Base-by-base conservation (phyloP, 345 rosid species). In the Jatropha curcas region DNA sequence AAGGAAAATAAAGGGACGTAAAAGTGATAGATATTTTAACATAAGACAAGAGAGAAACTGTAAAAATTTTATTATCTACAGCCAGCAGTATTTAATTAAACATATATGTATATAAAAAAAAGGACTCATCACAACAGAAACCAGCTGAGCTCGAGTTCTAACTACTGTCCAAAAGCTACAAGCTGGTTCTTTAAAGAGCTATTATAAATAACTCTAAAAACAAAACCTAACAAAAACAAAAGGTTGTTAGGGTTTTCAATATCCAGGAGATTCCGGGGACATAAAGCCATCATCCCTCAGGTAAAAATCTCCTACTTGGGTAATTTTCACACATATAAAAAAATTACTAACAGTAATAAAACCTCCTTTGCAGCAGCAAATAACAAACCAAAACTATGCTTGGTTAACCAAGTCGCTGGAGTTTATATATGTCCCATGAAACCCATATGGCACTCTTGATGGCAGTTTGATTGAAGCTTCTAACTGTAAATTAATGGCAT, bases 361-460 rank as follows among this genome's bases (percentile, higher is more conserved):
- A 11, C 50, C 8, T 3, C 16, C 2, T n/a, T 35, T 19, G 46
- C 11, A n/a, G 45, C n/a, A 11, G 46, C 19, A 24, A 53, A 37
- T 14, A 11, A 45, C n/a, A 24, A 55, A 35, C 37, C 22, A 6
- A 48, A 7, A 45, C 67, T 73, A 90, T 35, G 89, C 90, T 79
- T 94, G 98, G 75, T 74, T 88, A 64, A 73, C 80, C 89, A 94
- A 72, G 53, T 86, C 91, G 60, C 80, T 79, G 10, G 91, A 79
- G 41, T 86, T 86, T 10, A 94, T 84, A 69, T 92, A 94, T 28
- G 98, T 92, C 43, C 98, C 98, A 68, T 94, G 99, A 68, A 94
- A 92, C 9, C 99, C 99, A 61, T 94, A 94, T 0, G 99, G 99
- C 5, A 94, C 97, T 62, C 99, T 84, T 7, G 98, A 94, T 14